These are phyloP conservation scores for Cordyceps farinosa DNA, from an alignment of 2,329 filamentous ascomycete species.

Conservation along the genomic window DNA sequence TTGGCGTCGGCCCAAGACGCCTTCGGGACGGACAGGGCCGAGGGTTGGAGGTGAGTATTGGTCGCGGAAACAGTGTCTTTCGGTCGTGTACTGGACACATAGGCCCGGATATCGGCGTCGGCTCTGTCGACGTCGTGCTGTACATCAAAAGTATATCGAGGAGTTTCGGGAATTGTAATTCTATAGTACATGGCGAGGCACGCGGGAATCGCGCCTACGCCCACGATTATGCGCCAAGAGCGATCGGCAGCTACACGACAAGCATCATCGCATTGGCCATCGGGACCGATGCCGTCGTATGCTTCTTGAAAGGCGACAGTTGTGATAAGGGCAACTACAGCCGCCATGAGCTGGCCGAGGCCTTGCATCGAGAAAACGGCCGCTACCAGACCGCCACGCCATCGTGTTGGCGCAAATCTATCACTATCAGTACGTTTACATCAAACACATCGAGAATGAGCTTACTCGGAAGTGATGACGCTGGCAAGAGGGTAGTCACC, in stretches of 20 bases:
- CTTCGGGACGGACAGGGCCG: slow-evolving; percentile 59
- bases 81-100: slow-evolving; percentile 42
- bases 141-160: slow-evolving; percentile 79
- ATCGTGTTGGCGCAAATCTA: slow-evolving; percentile 75
- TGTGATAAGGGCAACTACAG: slow-evolving; percentile 67
- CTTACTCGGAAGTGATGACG: slow-evolving; percentile 73
- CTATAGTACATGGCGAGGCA: slow-evolving; percentile 81
- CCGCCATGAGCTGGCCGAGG: slow-evolving; percentile 70
- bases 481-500: slow-evolving; percentile 79
- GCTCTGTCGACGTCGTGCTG: slow-evolving; percentile 72
- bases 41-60: slow-evolving; percentile 40
- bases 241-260: slow-evolving; percentile 72
- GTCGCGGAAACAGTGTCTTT: slow-evolving; percentile 2
- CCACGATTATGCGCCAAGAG: slow-evolving; percentile 78
- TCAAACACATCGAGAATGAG: slow-evolving; percentile 10
- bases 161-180: slow-evolving; percentile 80
- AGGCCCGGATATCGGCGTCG: slow-evolving; percentile 65
- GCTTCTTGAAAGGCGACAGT: slow-evolving; percentile 59
- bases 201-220: slow-evolving; percentile 73
- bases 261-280: slow-evolving; percentile 51
- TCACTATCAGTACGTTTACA: slow-evolving; percentile 20
- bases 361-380: slow-evolving; percentile 84
- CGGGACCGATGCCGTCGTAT: slow-evolving; percentile 40
- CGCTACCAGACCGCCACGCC: slow-evolving; percentile 79
- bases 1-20: slow-evolving; percentile 68